These are phyloP conservation scores for Sporothrix pallida DNA, from an alignment of 2,329 filamentous ascomycete species.

Conservation along the genomic window DNA sequence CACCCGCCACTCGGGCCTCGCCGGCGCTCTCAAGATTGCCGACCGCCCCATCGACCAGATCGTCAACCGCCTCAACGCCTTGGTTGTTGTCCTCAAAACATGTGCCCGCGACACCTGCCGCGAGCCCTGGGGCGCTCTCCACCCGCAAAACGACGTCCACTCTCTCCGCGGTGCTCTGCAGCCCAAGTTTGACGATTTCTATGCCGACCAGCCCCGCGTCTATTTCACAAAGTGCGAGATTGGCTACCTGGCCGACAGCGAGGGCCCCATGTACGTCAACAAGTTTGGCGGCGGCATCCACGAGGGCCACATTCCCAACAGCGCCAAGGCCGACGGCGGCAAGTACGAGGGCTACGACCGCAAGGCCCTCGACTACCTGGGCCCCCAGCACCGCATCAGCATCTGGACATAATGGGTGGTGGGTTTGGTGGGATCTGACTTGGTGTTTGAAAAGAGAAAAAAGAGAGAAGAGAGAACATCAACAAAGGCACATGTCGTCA, in stretches of 20 bases:
- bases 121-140: slow-evolving; percentile 61
- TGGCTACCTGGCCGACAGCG: slow-evolving; percentile 61
- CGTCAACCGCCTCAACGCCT: slow-evolving; percentile 58
- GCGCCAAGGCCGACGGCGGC: neutral
- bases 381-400: neutral
- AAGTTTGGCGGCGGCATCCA: neutral
- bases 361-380: neutral
- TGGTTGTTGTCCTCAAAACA: slow-evolving; percentile 65
- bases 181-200: slow-evolving; percentile 57
- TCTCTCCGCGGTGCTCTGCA: slow-evolving; percentile 58
- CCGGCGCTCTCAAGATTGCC: slow-evolving; percentile 38
- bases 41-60: slow-evolving; percentile 47
- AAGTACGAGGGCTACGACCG: neutral
- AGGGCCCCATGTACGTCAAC: slow-evolving; percentile 51
- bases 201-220: slow-evolving; percentile 55
- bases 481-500: too few species aligned
- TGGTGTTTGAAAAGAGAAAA: neutral
- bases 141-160: slow-evolving; percentile 57
- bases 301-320: neutral
- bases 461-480: too few species aligned
- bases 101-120: slow-evolving; percentile 60
- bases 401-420: neutral
- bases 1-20: slow-evolving; percentile 22
- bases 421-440: too few species aligned
- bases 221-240: slow-evolving; percentile 58